These are phyloP conservation scores for Colletotrichum costaricense DNA, from an alignment of 2,329 filamentous ascomycete species.

Conservation along the genomic window DNA sequence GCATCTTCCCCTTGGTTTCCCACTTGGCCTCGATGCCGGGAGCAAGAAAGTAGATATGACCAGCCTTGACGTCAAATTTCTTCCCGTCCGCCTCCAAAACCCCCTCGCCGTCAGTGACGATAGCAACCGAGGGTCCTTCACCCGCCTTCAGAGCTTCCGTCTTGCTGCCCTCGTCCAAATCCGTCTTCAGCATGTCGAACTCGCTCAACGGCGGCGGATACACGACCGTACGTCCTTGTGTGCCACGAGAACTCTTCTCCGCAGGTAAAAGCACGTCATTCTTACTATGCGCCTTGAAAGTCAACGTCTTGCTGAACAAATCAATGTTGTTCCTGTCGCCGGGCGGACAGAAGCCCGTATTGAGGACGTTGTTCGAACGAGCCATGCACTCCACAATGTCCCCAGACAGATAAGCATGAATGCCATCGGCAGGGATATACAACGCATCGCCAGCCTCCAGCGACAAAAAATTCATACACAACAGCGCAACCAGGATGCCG, in stretches of 20 bases:
- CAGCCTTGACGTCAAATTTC: constrained; percentile 66
- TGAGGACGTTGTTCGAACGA: constrained; percentile 79
- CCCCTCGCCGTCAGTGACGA: constrained; percentile 71
- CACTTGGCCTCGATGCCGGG: constrained; percentile 55
- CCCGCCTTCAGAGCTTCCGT: constrained; percentile 66
- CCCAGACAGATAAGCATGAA: constrained; percentile 78
- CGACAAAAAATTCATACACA: constrained; percentile 80
- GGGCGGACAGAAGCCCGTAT: constrained; percentile 78
- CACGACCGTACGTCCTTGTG: constrained; percentile 69
- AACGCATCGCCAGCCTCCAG: constrained; percentile 75
- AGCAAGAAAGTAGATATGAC: constrained; percentile 75
- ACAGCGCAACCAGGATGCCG: constrained; percentile 74
- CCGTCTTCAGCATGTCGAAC: constrained; percentile 75
- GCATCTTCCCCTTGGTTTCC: constrained; percentile 46
- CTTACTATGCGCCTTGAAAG: constrained; percentile 70
- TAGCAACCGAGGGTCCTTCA: constrained; percentile 71
- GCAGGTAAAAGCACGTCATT: constrained; percentile 65
- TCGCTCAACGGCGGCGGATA: constrained; percentile 78
- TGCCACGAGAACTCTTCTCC: constrained; percentile 51
- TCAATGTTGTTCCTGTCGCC: constrained; percentile 73
- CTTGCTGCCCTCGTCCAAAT: constrained; percentile 67
- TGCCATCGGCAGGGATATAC: constrained; percentile 78
- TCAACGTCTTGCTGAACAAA: constrained; percentile 71
- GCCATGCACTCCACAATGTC: constrained; percentile 87
- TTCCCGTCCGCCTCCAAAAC: constrained; percentile 64